Evolutionary conservation across 805 yeast species (phyloP).

Genomic region (Lipomyces orientalis): DNA sequence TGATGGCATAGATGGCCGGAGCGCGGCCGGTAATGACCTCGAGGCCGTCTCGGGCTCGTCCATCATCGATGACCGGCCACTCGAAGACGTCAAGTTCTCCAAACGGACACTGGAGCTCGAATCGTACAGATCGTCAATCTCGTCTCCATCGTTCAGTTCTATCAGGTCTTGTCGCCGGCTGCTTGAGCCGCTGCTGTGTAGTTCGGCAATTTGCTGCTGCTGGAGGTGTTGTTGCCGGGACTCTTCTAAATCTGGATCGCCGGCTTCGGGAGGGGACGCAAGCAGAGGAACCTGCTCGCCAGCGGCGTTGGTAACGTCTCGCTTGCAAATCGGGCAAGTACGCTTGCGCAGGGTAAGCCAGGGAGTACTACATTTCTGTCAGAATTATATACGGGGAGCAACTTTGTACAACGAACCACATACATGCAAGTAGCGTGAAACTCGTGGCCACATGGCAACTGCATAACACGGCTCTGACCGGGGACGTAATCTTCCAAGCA

Average conservation of each 20-base stretch:
- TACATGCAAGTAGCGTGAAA: constrained; percentile 61
- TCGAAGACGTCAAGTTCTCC: constrained; percentile 6
- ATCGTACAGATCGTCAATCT: constrained; percentile 14
- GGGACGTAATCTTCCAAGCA: constrained; percentile 61
- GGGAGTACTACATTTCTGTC: constrained; percentile 45
- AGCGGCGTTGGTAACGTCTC: constrained; percentile 43
- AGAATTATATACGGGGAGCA: background rate
- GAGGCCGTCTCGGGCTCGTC: background rate
- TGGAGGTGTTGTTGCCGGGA: constrained; percentile 34
- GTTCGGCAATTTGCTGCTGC: constrained; percentile 15
- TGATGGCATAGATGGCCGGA: background rate
- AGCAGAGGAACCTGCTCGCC: constrained; percentile 7
- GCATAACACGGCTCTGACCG: constrained; percentile 55
- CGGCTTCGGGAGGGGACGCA: constrained; percentile 7
- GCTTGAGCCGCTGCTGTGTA: constrained; percentile 6
- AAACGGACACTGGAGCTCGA: constrained; percentile 2
- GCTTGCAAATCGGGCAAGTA: constrained; percentile 66
- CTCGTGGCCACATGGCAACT: constrained; percentile 65
- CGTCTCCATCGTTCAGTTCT: constrained; percentile 16
- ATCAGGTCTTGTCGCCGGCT: constrained; percentile 16
- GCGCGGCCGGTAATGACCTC: background rate
- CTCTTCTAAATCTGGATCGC: constrained; percentile 28
- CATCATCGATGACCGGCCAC: background rate
- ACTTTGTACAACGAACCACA: background rate
- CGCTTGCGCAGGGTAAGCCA: constrained; percentile 63